phyloP scores from a whole-genome alignment of 2,329 filamentous ascomycete genomes.

The Aspergillus glaucus region DNA sequence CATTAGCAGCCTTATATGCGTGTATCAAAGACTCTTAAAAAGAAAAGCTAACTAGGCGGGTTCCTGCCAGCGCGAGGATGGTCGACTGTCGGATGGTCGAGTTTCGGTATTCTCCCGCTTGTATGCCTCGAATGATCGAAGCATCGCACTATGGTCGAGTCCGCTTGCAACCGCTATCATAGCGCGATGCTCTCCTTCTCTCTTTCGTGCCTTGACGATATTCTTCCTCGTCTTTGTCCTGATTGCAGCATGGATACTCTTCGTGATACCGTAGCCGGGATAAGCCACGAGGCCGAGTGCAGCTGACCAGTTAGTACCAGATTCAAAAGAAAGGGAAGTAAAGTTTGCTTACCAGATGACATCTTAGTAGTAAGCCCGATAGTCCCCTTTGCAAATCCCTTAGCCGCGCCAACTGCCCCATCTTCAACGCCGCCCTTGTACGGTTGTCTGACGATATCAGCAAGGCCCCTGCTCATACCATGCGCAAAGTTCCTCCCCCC shows the following conservation, averaged over 20 bases:
- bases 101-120: conserved; percentile 1
- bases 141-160: conserved; percentile 1
- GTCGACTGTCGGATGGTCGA: background rate
- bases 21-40: no score
- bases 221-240: conserved; percentile 19
- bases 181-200: conserved; percentile 12
- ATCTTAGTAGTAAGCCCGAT: conserved; percentile 17
- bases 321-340: background rate
- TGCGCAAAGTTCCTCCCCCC: conserved; percentile 28
- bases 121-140: conserved; percentile 8
- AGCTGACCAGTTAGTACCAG: conserved; percentile 8
- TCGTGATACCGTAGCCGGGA: conserved; percentile 26
- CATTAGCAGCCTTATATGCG: background rate
- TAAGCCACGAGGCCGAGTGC: conserved; percentile 26
- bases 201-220: conserved; percentile 16
- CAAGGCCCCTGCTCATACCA: conserved; percentile 27
- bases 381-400: conserved; percentile 30
- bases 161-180: conserved; percentile 1
- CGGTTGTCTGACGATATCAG: conserved; percentile 25
- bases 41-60: no score
- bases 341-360: conserved; percentile 14
- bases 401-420: conserved; percentile 26
- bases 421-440: conserved; percentile 25
- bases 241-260: conserved; percentile 23
- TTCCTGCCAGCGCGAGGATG: no score